phyloP scores from a whole-genome alignment of 345 rosid species.

The Cardiospermum halicacabum region DNA sequence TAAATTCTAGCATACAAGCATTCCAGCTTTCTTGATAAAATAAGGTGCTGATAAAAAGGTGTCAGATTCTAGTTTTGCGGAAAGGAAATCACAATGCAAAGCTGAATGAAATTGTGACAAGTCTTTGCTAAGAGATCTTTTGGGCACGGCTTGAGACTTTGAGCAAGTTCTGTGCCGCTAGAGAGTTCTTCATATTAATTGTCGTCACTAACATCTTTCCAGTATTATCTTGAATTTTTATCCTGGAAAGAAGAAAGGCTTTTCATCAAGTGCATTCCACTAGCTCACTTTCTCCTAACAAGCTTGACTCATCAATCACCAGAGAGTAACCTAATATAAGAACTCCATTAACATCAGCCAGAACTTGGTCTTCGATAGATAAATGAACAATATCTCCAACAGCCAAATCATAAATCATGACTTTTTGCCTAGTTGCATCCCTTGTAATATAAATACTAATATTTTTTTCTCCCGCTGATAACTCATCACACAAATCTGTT shows the following conservation, averaged over 20 bases:
- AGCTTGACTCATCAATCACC: slow-evolving; percentile 75
- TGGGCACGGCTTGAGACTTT: slow-evolving; percentile 49
- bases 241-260: slow-evolving; percentile 81
- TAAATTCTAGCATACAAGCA: too few species aligned
- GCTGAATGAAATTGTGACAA: slow-evolving; percentile 46
- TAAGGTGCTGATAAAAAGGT: slow-evolving; percentile 9
- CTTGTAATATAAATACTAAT: slow-evolving; percentile 67
- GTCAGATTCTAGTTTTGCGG: slow-evolving; percentile 23
- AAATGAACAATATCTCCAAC: slow-evolving; percentile 86
- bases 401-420: slow-evolving; percentile 75
- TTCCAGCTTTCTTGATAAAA: slow-evolving; percentile 38
- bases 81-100: slow-evolving; percentile 16
- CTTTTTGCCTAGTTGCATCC: slow-evolving; percentile 57
- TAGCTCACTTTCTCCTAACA: slow-evolving; percentile 88
- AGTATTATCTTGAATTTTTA: slow-evolving; percentile 77
- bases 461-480: slow-evolving; percentile 85
- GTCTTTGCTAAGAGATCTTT: slow-evolving; percentile 41
- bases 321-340: slow-evolving; percentile 70
- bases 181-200: slow-evolving; percentile 92
- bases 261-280: slow-evolving; percentile 39
- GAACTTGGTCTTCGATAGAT: slow-evolving; percentile 68
- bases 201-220: slow-evolving; percentile 80
- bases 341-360: slow-evolving; percentile 85
- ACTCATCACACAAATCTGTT: too few species aligned
- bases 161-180: too few species aligned